Conservation (phyloP, 768 basidiomycete species). For the Lyophyllum decastes region DNA sequence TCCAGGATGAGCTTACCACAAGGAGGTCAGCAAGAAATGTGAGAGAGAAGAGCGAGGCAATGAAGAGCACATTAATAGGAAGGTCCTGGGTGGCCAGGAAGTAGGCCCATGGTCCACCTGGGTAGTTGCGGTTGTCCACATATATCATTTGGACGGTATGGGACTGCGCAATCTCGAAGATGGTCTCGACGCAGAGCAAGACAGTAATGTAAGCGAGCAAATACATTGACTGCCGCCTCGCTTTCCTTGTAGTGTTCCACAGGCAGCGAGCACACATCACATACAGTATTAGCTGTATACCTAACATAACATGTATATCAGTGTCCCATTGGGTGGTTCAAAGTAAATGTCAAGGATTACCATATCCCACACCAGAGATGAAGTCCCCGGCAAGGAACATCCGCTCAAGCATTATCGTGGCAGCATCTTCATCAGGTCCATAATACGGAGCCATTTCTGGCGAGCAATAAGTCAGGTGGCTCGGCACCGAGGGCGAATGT, state of each 20-base stretch:
- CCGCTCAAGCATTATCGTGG: slow-evolving; percentile 30
- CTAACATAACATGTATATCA: slow-evolving; percentile 10
- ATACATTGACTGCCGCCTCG: slow-evolving; percentile 20
- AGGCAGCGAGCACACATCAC: slow-evolving; percentile 29
- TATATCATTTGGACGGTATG: slow-evolving; percentile 35
- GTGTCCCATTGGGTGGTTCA: not conserved
- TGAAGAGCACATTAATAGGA: slow-evolving; percentile 37
- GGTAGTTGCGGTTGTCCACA: slow-evolving; percentile 35
- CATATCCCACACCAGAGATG: slow-evolving; percentile 34
- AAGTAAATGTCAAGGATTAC: slow-evolving; percentile 5
- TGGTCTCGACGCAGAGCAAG: slow-evolving; percentile 32
- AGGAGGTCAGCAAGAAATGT: slow-evolving; percentile 43
- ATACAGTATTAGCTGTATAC: slow-evolving; percentile 32
- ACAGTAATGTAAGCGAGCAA: slow-evolving; percentile 33
- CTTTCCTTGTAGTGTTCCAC: slow-evolving; percentile 27
- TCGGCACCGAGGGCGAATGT: not conserved
- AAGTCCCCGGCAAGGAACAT: slow-evolving; percentile 40
- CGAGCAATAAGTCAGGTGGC: not conserved
- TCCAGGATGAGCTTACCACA: slow-evolving; percentile 30
- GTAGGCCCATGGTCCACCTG: slow-evolving; percentile 37
- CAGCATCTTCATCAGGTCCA: slow-evolving; percentile 27
- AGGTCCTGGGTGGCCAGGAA: slow-evolving; percentile 37
- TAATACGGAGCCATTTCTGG: slow-evolving; percentile 23
- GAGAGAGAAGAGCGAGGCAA: slow-evolving; percentile 36
- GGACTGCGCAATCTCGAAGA: slow-evolving; percentile 34